Percentiles rank a stretch among this genome's conserved stretches.
phyloP scores from a whole-genome alignment of 192 early-diverging fungal species.

The Coemansia sp. region DNA sequence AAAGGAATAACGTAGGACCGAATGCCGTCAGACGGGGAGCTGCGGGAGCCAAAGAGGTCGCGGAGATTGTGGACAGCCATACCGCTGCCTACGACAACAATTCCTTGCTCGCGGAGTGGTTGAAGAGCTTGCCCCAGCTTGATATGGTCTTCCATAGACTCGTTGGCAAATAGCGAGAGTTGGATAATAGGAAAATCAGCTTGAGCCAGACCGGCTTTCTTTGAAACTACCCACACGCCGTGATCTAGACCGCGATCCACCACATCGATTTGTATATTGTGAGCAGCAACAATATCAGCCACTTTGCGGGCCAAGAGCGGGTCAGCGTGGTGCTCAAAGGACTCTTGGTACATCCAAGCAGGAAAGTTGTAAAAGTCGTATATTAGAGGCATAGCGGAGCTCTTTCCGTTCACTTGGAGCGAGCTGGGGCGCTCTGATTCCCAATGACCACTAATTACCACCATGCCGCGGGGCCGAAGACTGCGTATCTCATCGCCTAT shows the following conservation, averaged over 20 bases:
- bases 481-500: conserved; percentile 47
- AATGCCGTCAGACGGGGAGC: conserved; percentile 14
- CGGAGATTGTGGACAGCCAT: conserved; percentile 64
- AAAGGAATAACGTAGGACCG: conserved; percentile 56
- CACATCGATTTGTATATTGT: conserved; percentile 38
- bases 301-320: conserved; percentile 53
- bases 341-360: conserved; percentile 52
- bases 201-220: conserved; percentile 56
- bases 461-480: conserved; percentile 55
- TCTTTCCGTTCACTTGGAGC: conserved; percentile 40
- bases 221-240: conserved; percentile 66
- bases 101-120: conserved; percentile 54
- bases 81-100: conserved; percentile 65
- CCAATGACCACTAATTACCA: conserved; percentile 68
- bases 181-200: conserved; percentile 61
- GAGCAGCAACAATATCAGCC: conserved; percentile 49
- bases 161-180: conserved; percentile 56
- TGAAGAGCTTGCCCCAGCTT: conserved; percentile 53
- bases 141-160: conserved; percentile 55
- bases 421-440: conserved; percentile 46
- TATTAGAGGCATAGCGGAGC: conserved; percentile 43
- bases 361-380: conserved; percentile 71
- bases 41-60: conserved; percentile 38
- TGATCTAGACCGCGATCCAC: conserved; percentile 64
- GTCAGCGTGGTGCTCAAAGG: conserved; percentile 56